A percentile compares a stretch with the other conserved stretches of the same genome.
Evolutionary conservation across 2,329 filamentous ascomycete species (phyloP).

Genomic region (Nothopassalora personata): DNA sequence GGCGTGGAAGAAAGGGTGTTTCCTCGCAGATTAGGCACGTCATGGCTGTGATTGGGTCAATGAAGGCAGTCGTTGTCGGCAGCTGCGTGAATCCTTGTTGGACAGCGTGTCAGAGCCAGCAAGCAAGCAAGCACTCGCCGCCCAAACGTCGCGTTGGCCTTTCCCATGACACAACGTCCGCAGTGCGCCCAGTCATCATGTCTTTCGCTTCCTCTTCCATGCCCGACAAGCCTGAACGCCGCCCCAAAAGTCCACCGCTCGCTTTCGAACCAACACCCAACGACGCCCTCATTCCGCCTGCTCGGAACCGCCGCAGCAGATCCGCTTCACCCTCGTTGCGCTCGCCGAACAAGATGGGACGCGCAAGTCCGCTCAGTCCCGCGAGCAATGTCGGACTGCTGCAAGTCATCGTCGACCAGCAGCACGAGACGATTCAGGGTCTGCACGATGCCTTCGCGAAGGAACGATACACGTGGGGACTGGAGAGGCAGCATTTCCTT

Average conservation of each 20-base stretch:
- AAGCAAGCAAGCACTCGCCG: not conserved
- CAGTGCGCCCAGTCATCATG: not conserved
- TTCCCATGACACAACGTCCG: not conserved
- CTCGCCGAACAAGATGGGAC: slow-evolving; percentile 21
- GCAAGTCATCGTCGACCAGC: slow-evolving; percentile 33
- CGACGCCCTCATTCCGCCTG: slow-evolving; percentile 30
- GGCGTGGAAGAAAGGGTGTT: too few relatives aligned
- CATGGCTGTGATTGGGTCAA: too few relatives aligned
- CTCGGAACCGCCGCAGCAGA: slow-evolving; percentile 6
- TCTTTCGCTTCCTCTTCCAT: not conserved
- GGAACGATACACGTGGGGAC: slow-evolving; percentile 31
- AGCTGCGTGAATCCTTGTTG: too few relatives aligned
- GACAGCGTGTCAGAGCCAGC: not conserved
- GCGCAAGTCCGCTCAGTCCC: slow-evolving; percentile 16
- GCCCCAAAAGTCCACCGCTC: slow-evolving; percentile 32
- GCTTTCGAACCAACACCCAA: slow-evolving; percentile 34
- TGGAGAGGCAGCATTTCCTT: slow-evolving; percentile 30
- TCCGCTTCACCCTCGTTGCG: slow-evolving; percentile 5
- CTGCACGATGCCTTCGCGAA: slow-evolving; percentile 33
- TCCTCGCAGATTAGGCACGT: too few relatives aligned
- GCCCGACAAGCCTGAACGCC: not conserved
- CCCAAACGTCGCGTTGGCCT: not conserved
- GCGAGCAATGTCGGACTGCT: slow-evolving; percentile 17
- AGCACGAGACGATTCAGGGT: slow-evolving; percentile 28
- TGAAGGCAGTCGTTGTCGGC: too few relatives aligned